Evolutionary conservation across 2,329 filamentous ascomycete species (phyloP), one percentile per base, ranked within the genome.

Genomic region (Dactylellina cionopaga): DNA sequence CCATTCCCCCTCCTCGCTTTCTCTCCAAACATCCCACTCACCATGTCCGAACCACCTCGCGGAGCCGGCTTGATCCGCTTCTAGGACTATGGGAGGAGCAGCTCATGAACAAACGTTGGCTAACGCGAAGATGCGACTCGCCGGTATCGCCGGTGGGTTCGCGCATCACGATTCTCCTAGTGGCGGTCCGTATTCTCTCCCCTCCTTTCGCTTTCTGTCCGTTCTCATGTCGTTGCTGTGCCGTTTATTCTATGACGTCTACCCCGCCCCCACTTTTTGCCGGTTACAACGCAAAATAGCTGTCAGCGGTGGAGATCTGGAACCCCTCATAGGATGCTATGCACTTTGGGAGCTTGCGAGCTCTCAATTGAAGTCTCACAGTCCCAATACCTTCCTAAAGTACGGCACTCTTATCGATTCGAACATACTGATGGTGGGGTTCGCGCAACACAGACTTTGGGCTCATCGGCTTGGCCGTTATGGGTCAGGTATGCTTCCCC

Each of bases 381-480:
- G 27, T 24, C 41, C 33, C 62, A 43, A 59, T 54, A 64, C 22
- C 6, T 44, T 54, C 24, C 54, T 13, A 17, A 22, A 39, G 27
- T 47, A 22, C 31, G 31, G 65, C n/a, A n/a, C n/a, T n/a, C n/a
- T n/a, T n/a, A n/a, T n/a, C n/a, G n/a, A n/a, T n/a, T n/a, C n/a
- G n/a, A 70, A 24, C 24, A 58, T 71, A 51, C 66, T 71, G 66
- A 71, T 63, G 47, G 66, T 71, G 58, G 66, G 65, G 66, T 44
- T 54, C 46, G 19, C 58, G 29, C 66, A 71, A 71, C 66, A 39
- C 66, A 88, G 91, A 95, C 88, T 89, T 95, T 83, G 91, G 91
- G 86, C 90, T 95, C 81, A 94, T 95, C 82, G 91, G 91, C 87
- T 87, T 95, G 85, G 91, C 91, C 85, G 91, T 95, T 83, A 95